A percentile compares a stretch with the other conserved stretches of the same genome.
phyloP scores from a whole-genome alignment of 2,329 filamentous ascomycete species.

The Mycosphaerella sp. region DNA sequence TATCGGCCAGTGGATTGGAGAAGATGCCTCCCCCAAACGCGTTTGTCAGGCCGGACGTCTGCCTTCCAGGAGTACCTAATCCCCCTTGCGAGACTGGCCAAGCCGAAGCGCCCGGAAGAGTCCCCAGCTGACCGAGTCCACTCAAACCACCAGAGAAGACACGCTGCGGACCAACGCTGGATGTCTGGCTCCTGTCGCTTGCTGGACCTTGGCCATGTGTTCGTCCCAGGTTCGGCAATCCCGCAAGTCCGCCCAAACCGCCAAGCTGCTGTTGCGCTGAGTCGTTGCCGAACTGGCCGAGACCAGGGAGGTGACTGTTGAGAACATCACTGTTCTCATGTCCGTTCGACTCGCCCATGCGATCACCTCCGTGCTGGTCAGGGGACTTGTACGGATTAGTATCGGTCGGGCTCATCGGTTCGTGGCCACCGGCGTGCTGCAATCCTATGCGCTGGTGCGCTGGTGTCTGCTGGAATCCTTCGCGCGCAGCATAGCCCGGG shows the following conservation, averaged over 20 bases:
- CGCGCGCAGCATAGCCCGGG: slow-evolving; percentile 40
- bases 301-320: slow-evolving; percentile 27
- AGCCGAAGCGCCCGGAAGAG: slow-evolving; percentile 54
- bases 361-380: slow-evolving; percentile 61
- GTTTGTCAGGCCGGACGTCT: slow-evolving; percentile 45
- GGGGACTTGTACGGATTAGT: slow-evolving; percentile 97
- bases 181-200: slow-evolving; percentile 88
- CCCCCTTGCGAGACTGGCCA: slow-evolving; percentile 59
- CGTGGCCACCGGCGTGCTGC: slow-evolving; percentile 44
- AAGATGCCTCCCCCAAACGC: slow-evolving; percentile 53
- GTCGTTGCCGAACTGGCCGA: slow-evolving; percentile 28
- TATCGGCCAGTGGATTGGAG: slow-evolving; percentile 68
- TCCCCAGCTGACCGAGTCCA: slow-evolving; percentile 41
- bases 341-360: slow-evolving; percentile 40
- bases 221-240: slow-evolving; percentile 34
- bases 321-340: slow-evolving; percentile 28
- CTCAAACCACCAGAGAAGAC: slow-evolving; percentile 57
- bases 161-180: slow-evolving; percentile 70
- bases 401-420: slow-evolving; percentile 81
- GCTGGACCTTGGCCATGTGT: slow-evolving; percentile 48
- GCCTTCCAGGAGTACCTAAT: slow-evolving; percentile 65
- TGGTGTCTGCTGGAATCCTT: slow-evolving; percentile 52
- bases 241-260: slow-evolving; percentile 31
- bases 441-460: slow-evolving; percentile 38
- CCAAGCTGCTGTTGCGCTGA: slow-evolving; percentile 23